Evolutionary conservation across 306 rosid species (phyloP), one percentile per base, ranked within the genome.

Genomic region (Coriaria nepalensis): DNA sequence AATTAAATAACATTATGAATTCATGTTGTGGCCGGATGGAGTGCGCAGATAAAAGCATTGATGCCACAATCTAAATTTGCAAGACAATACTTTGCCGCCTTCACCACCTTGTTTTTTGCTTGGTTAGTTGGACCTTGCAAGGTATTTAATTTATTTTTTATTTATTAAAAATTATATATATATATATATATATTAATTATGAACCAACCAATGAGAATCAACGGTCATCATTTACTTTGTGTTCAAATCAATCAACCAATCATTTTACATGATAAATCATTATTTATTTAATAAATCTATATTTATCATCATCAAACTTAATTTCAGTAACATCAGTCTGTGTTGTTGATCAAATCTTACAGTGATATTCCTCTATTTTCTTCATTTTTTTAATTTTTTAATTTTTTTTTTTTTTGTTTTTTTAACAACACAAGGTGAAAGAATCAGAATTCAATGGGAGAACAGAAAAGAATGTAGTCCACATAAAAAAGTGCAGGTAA

Each of bases 101-200:
- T 82, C 69, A 79, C 93, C 57, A 73, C 87, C 57, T 37, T 77
- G 55, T 85, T 82, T 67, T 92, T 85, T 64, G 79, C 82, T 55
- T 92, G 98, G 98, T 60, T 92, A 40, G 75, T 92, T 2, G 98
- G 98, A 9, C 81, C 81, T 43, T 92, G 80, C 37, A 81, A 85
- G 96, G 98, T 82, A 20, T 20, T 20, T 20, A 67, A 62, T 43
- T 2, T 59, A 20, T 45, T 44, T 20, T 0, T 48, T 36, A 10
- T 20, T 2, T 34, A 53, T 44, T 32, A 45, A 8, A 9, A 9
- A 20, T 49, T 47, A 43, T 37, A 29, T 43, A 35, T 38, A 36
- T 8, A 67, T 51, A 50, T 20, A 20, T 20, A 20, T 20, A 20
- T 20, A 20, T 20, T n/a, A n/a, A n/a, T n/a, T n/a, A n/a, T n/a